Base-by-base conservation (phyloP, 805 yeast genomes). In the Nakazawaea anatomiae region DNA sequence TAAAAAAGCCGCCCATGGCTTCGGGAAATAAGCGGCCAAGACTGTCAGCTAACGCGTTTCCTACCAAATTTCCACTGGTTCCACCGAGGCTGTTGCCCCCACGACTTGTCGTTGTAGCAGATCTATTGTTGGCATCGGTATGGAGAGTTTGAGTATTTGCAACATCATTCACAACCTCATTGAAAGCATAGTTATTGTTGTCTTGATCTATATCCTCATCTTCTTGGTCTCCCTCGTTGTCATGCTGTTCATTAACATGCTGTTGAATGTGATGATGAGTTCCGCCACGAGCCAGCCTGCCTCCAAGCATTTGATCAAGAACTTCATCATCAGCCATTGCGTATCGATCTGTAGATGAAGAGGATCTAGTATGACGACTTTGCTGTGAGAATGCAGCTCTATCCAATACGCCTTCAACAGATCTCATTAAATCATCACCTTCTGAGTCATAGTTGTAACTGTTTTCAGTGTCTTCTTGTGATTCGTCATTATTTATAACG, bases 1-100 rank as follows among this genome's bases (percentile, higher is more conserved):
- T 60, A 25, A 66, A 55, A 14, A 57, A 51, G 9, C 64, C 68
- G 12, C 60, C 63, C 51, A 66, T 55, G 1, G 65, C 53, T 1
- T 60, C 64, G 10, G 66, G 62, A 42, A 64, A 58, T 54, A 61
- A 53, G 29, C 66, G 58, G 7, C 64, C 62, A 48, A 59, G 47
- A 6, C 64, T 62, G 39, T 45, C 57, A 38, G 63, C 53, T 39
- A 60, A 58, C n/a, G 57, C 5, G 34, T 38, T 42, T 4, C 40
- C 41, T 34, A 14, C 31, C 25, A 32, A 18, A 18, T 18, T 18
- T 2, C 25, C 25, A 18, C 25, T 18, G 25, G 25, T 18, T 18
- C 25, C 25, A 18, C 28, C 5, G 43, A 41, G 4, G 43, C n/a
- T 12, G 10, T 41, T 41, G 25, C 3, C 25, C 25, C 25, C 25